phyloP scores from a whole-genome alignment of 352 stramenopile species.

The Pilasporangium apinafurcum region DNA sequence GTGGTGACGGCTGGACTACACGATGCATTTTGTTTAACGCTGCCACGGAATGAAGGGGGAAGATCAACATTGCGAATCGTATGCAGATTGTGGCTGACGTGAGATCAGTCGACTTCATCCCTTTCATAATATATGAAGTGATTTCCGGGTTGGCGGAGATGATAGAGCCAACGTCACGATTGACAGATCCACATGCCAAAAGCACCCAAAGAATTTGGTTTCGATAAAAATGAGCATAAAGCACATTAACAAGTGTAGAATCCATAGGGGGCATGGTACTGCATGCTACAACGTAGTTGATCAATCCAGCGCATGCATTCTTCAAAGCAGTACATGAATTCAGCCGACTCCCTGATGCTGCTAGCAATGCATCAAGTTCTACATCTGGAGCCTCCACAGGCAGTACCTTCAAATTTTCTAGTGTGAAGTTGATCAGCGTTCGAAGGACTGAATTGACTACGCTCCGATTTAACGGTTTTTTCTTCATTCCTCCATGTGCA shows the following conservation, averaged over 20 bases:
- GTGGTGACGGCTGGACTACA: conserved; percentile 16
- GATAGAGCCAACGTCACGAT: conserved; percentile 51
- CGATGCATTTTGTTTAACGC: conserved; percentile 62
- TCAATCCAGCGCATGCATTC: conserved; percentile 52
- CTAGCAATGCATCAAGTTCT: not conserved
- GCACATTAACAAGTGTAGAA: conserved; percentile 6
- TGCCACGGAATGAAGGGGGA: conserved; percentile 73
- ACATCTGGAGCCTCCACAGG: conserved; percentile 9
- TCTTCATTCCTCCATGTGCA: not conserved
- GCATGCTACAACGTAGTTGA: conserved; percentile 65
- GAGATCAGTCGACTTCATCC: conserved; percentile 55
- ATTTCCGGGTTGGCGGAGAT: conserved; percentile 53
- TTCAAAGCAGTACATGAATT: conserved; percentile 42
- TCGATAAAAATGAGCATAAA: conserved; percentile 54
- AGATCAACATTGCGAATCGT: conserved; percentile 78
- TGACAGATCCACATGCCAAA: conserved; percentile 56
- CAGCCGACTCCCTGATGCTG: conserved; percentile 3
- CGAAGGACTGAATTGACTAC: conserved; percentile 46
- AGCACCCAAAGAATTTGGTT: conserved; percentile 81
- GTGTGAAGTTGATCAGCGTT: conserved; percentile 45
- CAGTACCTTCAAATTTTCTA: conserved; percentile 58
- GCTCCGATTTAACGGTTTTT: conserved; percentile 2
- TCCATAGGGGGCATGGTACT: conserved; percentile 5
- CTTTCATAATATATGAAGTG: conserved; percentile 49
- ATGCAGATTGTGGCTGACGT: conserved; percentile 70